These are phyloP conservation scores for Aschersonia sp. DNA, from an alignment of 2,329 filamentous ascomycete species.

Conservation along the genomic window DNA sequence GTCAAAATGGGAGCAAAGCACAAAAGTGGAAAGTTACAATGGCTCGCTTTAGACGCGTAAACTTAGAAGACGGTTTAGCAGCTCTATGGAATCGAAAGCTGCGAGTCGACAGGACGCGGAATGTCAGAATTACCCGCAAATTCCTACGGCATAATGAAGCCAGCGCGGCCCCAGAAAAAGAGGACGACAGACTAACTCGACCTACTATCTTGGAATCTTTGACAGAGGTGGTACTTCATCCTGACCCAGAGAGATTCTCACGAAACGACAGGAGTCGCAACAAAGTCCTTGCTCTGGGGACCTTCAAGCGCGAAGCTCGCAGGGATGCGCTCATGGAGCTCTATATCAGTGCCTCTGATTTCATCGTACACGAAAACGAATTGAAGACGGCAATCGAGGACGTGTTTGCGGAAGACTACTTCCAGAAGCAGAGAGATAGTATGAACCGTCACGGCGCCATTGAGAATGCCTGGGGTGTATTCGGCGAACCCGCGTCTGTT, in stretches of 20 bases:
- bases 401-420: conserved; percentile 56
- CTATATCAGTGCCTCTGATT: conserved; percentile 76
- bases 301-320: conserved; percentile 39
- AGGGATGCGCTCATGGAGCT: conserved; percentile 67
- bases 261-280: conserved; percentile 33
- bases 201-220: conserved; percentile 43
- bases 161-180: conserved; percentile 50
- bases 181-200: conserved; percentile 65
- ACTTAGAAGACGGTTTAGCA: conserved; percentile 56
- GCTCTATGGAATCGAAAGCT: conserved; percentile 56
- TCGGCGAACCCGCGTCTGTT: conserved; percentile 30
- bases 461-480: conserved; percentile 38
- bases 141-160: conserved; percentile 30
- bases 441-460: conserved; percentile 17
- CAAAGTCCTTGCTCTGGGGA: conserved; percentile 25
- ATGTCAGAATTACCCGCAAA: conserved; percentile 27
- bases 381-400: conserved; percentile 59
- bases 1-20: conserved; percentile 19
- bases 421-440: conserved; percentile 20
- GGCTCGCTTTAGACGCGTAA: conserved; percentile 55
- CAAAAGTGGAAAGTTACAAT: conserved; percentile 57
- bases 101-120: conserved; percentile 19
- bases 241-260: conserved; percentile 48
- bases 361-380: conserved; percentile 73
- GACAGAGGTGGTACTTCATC: conserved; percentile 33